A percentile compares a stretch with the other conserved stretches of the same genome.
Conservation (phyloP, 305 asterid genomes). For the Plantago coronopus region DNA sequence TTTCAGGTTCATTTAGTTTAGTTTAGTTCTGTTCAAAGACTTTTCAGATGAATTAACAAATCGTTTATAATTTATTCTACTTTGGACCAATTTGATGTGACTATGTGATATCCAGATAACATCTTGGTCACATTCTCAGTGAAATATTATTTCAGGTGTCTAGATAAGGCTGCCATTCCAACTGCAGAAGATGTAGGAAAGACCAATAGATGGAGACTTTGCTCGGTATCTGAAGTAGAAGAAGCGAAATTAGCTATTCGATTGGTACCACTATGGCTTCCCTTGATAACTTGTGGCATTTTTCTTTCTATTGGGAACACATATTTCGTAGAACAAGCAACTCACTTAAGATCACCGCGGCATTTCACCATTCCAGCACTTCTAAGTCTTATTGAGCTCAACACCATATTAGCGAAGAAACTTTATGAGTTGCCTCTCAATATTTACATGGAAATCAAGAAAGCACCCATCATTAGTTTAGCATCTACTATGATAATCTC, state of each 20-base stretch:
- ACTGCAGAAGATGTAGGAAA: slow-evolving; percentile 33
- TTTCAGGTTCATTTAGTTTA: no score
- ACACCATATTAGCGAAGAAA: slow-evolving; percentile 17
- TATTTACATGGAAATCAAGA: not conserved
- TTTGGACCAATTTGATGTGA: no score
- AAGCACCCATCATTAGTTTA: slow-evolving; percentile 23
- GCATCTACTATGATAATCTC: slow-evolving; percentile 31
- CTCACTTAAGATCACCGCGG: slow-evolving; percentile 18
- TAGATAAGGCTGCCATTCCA: slow-evolving; percentile 55
- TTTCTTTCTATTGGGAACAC: slow-evolving; percentile 34
- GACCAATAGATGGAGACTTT: slow-evolving; percentile 36
- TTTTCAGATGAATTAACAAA: no score
- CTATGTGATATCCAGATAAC: no score
- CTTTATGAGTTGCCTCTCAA: slow-evolving; percentile 16
- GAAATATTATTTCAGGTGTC: no score
- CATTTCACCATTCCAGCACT: slow-evolving; percentile 22
- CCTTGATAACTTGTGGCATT: slow-evolving; percentile 33
- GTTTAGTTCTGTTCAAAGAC: no score
- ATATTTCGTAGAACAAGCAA: slow-evolving; percentile 39
- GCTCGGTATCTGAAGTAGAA: slow-evolving; percentile 19
- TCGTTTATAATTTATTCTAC: no score
- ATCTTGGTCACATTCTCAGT: no score
- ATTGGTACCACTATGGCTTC: slow-evolving; percentile 25
- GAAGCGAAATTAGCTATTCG: slow-evolving; percentile 4
- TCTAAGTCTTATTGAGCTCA: slow-evolving; percentile 10